Base-by-base conservation (phyloP, 2,329 filamentous ascomycete genomes). In the Acrocalymma vagum region DNA sequence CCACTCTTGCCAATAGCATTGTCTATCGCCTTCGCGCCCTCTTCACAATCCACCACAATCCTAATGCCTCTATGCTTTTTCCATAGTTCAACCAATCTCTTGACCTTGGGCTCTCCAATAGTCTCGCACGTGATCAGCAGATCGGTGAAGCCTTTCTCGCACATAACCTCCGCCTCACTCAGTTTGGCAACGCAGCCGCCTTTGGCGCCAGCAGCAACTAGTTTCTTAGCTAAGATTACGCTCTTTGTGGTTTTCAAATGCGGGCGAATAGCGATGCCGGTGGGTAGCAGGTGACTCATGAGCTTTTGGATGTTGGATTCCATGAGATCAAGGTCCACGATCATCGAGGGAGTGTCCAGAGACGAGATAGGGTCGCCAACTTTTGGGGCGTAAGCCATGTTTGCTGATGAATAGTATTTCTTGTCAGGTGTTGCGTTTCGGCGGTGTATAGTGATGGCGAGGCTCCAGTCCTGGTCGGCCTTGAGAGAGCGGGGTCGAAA, bases 291-390 rank as follows among this genome's bases (percentile, higher is more conserved):
- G 6, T 61, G 65, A 9, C 56, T 53, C 58, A 79, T 72, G 9
- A 80, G 68, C 22, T 73, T 77, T 9, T 64, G 46, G 48, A 81
- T 75, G 58, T 81, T 81, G 48, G 62, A 48, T 42, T 81, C 76
- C 74, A 80, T 78, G 4, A 77, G 59, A 40, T 76, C 71, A 8
- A 81, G 70, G 35, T 81, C 73, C 29, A 80, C 78, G 29, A 81
- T 72, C 77, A 81, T 81, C 36, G 77, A 80, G 1, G 78, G 79
- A 0, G 79, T 81, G 53, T 81, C 79, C 28, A 81, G 76, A 41
- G 56, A 58, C 4, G 65, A 61, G 53, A 79, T 45, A 9, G 45
- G 43, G 46, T 77, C 72, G 38, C 77, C 76, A 29, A 76, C 49
- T 46, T 70, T 61, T 9, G 75, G 74, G 22, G 55, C 31, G 53